phyloP scores from a whole-genome alignment of 2,329 filamentous ascomycete genomes.

The Calonectria honghensis region DNA sequence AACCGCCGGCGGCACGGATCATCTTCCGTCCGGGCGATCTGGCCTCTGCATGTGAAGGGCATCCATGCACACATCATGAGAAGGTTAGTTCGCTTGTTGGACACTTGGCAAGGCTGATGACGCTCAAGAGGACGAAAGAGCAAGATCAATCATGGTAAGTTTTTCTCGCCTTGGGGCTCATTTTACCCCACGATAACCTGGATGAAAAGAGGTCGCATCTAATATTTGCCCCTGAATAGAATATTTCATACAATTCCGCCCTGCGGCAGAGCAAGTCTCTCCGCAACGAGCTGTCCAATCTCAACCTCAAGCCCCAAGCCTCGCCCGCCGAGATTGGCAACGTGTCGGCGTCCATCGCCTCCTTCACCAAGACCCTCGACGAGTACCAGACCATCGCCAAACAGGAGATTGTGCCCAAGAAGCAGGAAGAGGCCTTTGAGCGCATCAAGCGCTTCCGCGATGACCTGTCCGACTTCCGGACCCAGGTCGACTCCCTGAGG shows the following conservation, averaged over 20 bases:
- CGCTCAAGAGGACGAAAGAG: slow-evolving; percentile 50
- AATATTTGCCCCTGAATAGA: slow-evolving; percentile 67
- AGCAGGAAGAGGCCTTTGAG: slow-evolving; percentile 92
- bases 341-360: slow-evolving; percentile 84
- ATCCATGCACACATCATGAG: slow-evolving; percentile 48
- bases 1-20: slow-evolving; percentile 24
- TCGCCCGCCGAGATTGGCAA: slow-evolving; percentile 77
- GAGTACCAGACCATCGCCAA: slow-evolving; percentile 91
- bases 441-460: slow-evolving; percentile 89
- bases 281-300: slow-evolving; percentile 83
- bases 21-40: slow-evolving; percentile 53
- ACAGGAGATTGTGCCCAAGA: slow-evolving; percentile 91
- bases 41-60: slow-evolving; percentile 52
- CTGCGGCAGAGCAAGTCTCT: slow-evolving; percentile 89
- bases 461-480: slow-evolving; percentile 87
- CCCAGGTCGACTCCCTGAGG: slow-evolving; percentile 86
- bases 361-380: slow-evolving; percentile 92
- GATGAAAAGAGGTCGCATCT: background rate
- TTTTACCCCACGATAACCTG: background rate
- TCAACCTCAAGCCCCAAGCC: slow-evolving; percentile 78
- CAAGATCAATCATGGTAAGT: slow-evolving; percentile 55
- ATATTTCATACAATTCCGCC: slow-evolving; percentile 89
- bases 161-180: background rate
- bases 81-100: slow-evolving; percentile 29
- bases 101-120: slow-evolving; percentile 36